Percentiles rank a stretch among this genome's conserved stretches.
Conservation (phyloP, 257 asterid genomes). For the Prunella vulgaris region DNA sequence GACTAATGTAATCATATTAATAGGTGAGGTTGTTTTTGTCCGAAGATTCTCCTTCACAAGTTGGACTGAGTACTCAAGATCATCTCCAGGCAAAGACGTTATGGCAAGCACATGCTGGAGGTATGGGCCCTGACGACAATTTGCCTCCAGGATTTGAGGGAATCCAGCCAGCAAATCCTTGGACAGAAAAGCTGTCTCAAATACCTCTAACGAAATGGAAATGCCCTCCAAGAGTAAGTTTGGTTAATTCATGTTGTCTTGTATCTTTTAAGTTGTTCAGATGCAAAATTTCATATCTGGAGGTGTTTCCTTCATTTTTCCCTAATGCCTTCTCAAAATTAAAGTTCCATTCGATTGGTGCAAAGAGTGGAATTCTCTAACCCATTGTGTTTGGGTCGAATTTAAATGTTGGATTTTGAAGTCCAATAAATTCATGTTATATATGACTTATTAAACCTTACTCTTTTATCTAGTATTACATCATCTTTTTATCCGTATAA, state of each 20-base stretch:
- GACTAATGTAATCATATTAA: constrained; percentile 24
- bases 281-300: not conserved
- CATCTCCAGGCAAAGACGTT: constrained; percentile 75
- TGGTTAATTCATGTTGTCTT: not conserved
- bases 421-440: not conserved
- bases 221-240: constrained; percentile 69
- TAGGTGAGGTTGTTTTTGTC: constrained; percentile 81
- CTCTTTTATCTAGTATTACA: not conserved
- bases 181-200: constrained; percentile 52
- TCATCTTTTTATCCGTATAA: not conserved
- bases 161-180: constrained; percentile 45
- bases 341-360: not conserved
- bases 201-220: constrained; percentile 69
- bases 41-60: constrained; percentile 82
- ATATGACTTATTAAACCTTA: not conserved
- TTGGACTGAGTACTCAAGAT: constrained; percentile 64
- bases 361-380: not conserved
- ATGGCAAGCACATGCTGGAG: constrained; percentile 44
- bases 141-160: constrained; percentile 93
- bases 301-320: constrained; percentile 5
- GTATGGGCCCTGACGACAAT: constrained; percentile 54
- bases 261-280: not conserved
- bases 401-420: not conserved
- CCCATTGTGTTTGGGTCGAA: not conserved
- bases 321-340: not conserved